Base-by-base conservation (phyloP, 2,329 filamentous ascomycete species). In the Aschersonia sp. region DNA sequence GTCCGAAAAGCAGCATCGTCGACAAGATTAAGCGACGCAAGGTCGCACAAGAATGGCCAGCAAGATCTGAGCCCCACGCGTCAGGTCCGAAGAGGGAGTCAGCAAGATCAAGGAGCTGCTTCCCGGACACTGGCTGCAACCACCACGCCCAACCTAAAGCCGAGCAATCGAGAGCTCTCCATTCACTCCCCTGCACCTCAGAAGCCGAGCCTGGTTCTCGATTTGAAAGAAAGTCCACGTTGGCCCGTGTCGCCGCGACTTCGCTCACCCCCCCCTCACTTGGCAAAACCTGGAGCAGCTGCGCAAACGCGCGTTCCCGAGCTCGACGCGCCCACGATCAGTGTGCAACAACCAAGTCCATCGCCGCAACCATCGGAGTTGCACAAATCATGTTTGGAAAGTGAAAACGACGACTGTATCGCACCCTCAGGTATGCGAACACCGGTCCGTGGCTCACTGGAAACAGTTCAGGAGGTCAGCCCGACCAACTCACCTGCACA, bases 391-490 rank as follows among this genome's bases (percentile, higher is more conserved):
- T 65, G 62, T 47, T 68, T 69, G 9, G 75, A 78, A 51, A 72
- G 65, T 54, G 76, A 80, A 52, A 64, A 63, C 48, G 77, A 79
- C 54, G 77, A 79, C 40, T 53, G 60, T 9, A 63, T 69, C 40
- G 55, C 56, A 43, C 64, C 65, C 43, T 66, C 75, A 28, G 78
- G 78, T 45, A 69, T 77, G 66, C 69, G 74, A 59, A 78, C 80
- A 20, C 78, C 80, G 29, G 74, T 71, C 35, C 71, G 74, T 47
- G 79, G 82, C 45, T 78, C 78, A 45, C 69, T 96, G 49, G 91
- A 94, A 66, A 96, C 92, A 0, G 91, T 97, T 12, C 85, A 95
- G 61, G 91, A 96, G 71, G 82, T 84, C 47, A 92, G 87, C 66
- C 77, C 87, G 51, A 80, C 84, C 43, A 81, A 79, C 45, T 85